Percentiles rank a stretch among this genome's conserved stretches.
phyloP scores from a whole-genome alignment of 441 rosid species.

The Sinapis alba region DNA sequence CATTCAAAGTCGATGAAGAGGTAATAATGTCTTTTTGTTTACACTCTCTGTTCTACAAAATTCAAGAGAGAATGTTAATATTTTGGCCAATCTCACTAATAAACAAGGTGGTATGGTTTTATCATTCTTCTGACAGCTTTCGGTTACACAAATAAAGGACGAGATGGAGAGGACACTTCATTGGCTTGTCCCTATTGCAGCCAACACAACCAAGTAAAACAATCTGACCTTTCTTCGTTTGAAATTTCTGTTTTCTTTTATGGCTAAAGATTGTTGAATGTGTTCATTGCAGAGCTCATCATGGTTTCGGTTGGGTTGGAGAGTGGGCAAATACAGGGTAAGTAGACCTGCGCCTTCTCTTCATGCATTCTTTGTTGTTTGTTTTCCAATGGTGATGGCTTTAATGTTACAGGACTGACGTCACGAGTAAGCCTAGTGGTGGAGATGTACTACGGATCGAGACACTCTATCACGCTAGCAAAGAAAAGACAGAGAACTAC shows the following conservation, averaged over 20 bases:
- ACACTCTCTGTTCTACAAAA: not conserved
- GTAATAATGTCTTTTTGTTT: conserved; percentile 41
- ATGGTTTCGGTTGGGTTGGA: conserved; percentile 76
- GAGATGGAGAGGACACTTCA: conserved; percentile 94
- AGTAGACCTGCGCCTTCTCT: conserved; percentile 27
- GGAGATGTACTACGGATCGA: conserved; percentile 58
- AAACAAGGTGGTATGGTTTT: conserved; percentile 8
- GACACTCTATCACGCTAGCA: conserved; percentile 74
- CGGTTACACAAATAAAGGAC: conserved; percentile 75
- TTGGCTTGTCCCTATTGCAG: conserved; percentile 97
- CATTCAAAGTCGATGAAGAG: conserved; percentile 59
- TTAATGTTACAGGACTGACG: conserved; percentile 48
- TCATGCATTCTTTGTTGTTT: not conserved
- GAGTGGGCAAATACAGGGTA: conserved; percentile 75
- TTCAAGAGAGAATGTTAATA: not conserved
- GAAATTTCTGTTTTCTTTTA: not conserved
- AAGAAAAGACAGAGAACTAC: conserved; percentile 60
- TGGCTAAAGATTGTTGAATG: conserved; percentile 24
- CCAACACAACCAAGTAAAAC: conserved; percentile 90
- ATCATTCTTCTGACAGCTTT: conserved; percentile 53
- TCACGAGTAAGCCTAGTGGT: conserved; percentile 49
- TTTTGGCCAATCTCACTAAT: conserved; percentile 11
- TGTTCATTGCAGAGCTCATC: conserved; percentile 56
- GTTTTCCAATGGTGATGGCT: not conserved
- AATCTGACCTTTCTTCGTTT: conserved; percentile 1